Percentiles rank a stretch among this genome's conserved stretches.
These are phyloP conservation scores for Crotalaria pallida DNA, from an alignment of 306 rosid species.

Conservation along the genomic window DNA sequence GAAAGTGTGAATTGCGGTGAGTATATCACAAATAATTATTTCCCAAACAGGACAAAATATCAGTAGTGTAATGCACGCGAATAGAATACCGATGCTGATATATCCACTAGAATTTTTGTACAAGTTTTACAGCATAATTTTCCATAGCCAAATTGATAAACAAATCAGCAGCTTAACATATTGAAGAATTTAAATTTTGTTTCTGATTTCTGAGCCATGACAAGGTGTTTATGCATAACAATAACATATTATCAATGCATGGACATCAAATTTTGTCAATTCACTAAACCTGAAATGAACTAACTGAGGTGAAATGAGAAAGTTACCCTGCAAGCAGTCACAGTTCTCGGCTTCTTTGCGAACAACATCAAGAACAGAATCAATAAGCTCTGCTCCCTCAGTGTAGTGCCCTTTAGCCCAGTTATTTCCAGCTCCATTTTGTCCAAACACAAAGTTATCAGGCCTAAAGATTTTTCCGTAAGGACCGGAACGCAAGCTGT, in stretches of 20 bases:
- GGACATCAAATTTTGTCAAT: not conserved
- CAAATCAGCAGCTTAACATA: not conserved
- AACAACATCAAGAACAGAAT: conserved; percentile 88
- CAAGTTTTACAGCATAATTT: not conserved
- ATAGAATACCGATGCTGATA: no score
- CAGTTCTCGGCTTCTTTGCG: conserved; percentile 90
- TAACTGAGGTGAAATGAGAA: not conserved
- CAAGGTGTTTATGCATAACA: not conserved
- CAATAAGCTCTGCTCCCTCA: conserved; percentile 86
- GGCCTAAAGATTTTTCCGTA: conserved; percentile 75
- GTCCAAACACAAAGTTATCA: conserved; percentile 84
- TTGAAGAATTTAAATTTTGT: not conserved
- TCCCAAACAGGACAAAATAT: not conserved
- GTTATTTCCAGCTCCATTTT: conserved; percentile 89
- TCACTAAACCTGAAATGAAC: not conserved
- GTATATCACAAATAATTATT: no score
- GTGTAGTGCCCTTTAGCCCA: conserved; percentile 96
- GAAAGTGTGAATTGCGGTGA: no score
- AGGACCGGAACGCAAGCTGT: conserved; percentile 73
- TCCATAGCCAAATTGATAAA: not conserved
- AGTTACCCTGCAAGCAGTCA: conserved; percentile 86
- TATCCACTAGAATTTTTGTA: not conserved
- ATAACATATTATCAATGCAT: not conserved
- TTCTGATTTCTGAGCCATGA: not conserved
- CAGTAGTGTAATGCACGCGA: not conserved